Evolutionary conservation across 768 basidiomycete species (phyloP).

Genomic region (Leccinellum rugosiceps): DNA sequence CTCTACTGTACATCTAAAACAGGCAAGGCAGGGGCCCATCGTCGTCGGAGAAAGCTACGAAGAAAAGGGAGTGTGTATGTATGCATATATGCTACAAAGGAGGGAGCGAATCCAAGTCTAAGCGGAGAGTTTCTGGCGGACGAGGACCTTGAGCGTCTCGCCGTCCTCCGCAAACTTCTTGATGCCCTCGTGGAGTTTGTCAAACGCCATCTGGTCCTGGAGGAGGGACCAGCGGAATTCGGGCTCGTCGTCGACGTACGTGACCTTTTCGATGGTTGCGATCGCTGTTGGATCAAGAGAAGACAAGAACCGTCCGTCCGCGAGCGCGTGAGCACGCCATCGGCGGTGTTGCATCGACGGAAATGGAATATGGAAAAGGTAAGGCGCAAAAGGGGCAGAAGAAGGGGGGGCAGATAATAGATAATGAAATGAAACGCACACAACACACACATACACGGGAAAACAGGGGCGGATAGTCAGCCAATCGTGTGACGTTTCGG

Average conservation of each 20-base stretch:
- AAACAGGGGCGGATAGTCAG: conserved; percentile 8
- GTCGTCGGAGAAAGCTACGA: not conserved
- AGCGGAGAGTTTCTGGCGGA: conserved; percentile 60
- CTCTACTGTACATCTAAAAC: not conserved
- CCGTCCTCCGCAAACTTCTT: conserved; percentile 98
- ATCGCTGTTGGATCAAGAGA: conserved; percentile 9
- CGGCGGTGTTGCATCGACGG: not conserved
- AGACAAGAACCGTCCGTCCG: not conserved
- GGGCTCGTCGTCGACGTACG: conserved; percentile 87
- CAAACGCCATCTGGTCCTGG: conserved; percentile 96
- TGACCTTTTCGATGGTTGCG: conserved; percentile 67
- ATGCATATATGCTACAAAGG: not conserved
- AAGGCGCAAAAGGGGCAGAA: not conserved
- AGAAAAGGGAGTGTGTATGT: not conserved
- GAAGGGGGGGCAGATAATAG: not conserved
- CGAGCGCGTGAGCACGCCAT: not conserved
- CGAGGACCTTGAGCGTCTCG: conserved; percentile 76
- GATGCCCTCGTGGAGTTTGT: conserved; percentile 98
- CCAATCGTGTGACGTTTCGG: not conserved
- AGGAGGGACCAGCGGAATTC: conserved; percentile 95
- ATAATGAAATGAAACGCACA: not conserved
- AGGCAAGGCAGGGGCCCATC: not conserved
- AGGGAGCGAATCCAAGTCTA: not conserved
- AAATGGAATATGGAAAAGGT: not conserved
- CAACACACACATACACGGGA: not conserved